phyloP scores from a whole-genome alignment of 768 basidiomycete genomes.

The Kwoniella newhampshirensis region DNA sequence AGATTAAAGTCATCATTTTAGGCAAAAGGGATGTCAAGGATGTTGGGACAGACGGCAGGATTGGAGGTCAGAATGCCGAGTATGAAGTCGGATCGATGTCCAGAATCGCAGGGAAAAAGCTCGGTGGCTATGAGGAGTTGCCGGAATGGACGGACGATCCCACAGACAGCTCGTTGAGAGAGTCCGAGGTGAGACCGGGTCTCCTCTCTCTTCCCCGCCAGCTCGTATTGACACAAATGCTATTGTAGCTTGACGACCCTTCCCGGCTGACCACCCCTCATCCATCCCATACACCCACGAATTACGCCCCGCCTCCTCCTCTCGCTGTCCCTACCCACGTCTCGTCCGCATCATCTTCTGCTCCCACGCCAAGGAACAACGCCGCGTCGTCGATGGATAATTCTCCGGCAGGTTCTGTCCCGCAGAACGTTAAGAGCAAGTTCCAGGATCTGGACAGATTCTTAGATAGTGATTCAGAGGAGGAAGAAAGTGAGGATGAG shows the following conservation, averaged over 20 bases:
- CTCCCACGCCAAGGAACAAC: neutral
- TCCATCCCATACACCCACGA: too few species aligned
- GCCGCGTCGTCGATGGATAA: neutral
- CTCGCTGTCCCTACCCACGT: slow-evolving; percentile 4
- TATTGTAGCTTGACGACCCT: too few species aligned
- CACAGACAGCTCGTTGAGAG: slow-evolving; percentile 73
- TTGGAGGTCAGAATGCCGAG: slow-evolving; percentile 5
- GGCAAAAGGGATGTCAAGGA: slow-evolving; percentile 61
- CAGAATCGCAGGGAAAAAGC: slow-evolving; percentile 62
- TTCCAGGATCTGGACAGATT: slow-evolving; percentile 51
- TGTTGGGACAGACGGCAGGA: slow-evolving; percentile 1
- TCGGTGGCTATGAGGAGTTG: slow-evolving; percentile 60
- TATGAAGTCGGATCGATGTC: slow-evolving; percentile 65
- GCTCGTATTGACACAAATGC: too few species aligned
- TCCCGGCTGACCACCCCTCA: too few species aligned
- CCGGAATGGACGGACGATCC: slow-evolving; percentile 89
- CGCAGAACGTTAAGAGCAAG: slow-evolving; percentile 29
- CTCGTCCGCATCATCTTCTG: neutral
- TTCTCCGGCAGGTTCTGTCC: slow-evolving; percentile 15
- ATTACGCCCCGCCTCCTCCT: too few species aligned
- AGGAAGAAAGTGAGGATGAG: slow-evolving; percentile 23
- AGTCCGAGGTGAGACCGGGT: slow-evolving; percentile 53
- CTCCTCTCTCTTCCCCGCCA: neutral
- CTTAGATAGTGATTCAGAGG: slow-evolving; percentile 33
- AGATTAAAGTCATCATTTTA: slow-evolving; percentile 75